Base-by-base conservation (phyloP, 2,329 filamentous ascomycete species). In the Botrytis medusae region DNA sequence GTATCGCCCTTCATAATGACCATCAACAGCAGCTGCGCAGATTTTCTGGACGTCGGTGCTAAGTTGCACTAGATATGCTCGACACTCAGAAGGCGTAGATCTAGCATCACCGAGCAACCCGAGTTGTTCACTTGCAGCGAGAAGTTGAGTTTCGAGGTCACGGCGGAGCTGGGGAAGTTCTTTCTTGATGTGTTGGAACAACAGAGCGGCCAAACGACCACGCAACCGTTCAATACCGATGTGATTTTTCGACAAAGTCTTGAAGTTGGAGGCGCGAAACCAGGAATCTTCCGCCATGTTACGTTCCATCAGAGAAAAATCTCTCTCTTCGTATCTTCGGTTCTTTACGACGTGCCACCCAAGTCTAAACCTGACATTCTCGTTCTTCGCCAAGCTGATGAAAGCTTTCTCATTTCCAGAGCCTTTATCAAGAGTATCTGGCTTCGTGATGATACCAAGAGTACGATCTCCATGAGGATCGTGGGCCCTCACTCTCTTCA, bases 281-380 rank as follows among this genome's bases (percentile, higher is more conserved):
- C 75, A 82, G 0, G 32, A 46, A 1, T 25, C 67, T 67, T 79
- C 80, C 4, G 74, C 70, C 14, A 57, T 44, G 59, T 78, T 79
- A 40, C 79, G 75, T 74, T 76, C 65, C 62, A 65, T 48, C 1
- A 80, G 12, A 51, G 80, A 72, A 77, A 76, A 54, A 75, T 83
- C 65, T 74, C 81, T 67, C 73, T 83, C 76, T 75, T 87, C 76
- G 75, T 81, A 83, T 72, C 82, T 77, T 48, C 84, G 74, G 76
- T 87, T 87, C 69, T 82, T 83, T 14, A 87, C 75, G 0, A 83
- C 82, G 77, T 87, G 86, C 85, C 86, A 87, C 4, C 86, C 86
- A 0, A 87, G 80, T 44, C 82, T 80, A 54, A 86, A 81, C 25
- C 77, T 75, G 0, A 83, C 77, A 70, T 84, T 81, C 61, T 85